Conservation (phyloP, 345 rosid genomes). For the Limnanthes douglasii region DNA sequence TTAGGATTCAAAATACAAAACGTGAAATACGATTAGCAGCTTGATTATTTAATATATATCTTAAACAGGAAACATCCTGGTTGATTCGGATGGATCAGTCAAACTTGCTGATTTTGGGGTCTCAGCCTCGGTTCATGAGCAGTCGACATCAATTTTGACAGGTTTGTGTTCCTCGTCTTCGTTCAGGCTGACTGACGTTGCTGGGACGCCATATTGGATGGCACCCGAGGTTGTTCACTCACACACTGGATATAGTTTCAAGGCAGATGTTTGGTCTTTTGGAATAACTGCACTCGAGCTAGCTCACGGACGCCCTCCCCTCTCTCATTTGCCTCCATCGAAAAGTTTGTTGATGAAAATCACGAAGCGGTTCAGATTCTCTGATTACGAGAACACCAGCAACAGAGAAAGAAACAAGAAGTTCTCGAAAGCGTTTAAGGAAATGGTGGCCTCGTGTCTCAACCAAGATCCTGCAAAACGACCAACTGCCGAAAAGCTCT, state of each 20-base stretch:
- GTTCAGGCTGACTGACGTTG: conserved; percentile 41
- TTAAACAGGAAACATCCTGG: conserved; percentile 63
- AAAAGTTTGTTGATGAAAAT: conserved; percentile 70
- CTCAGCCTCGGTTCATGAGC: conserved; percentile 65
- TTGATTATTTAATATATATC: no score
- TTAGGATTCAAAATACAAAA: no score
- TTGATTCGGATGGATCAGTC: conserved; percentile 49
- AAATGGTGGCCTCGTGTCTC: conserved; percentile 66
- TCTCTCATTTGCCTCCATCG: conserved; percentile 69
- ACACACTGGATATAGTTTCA: conserved; percentile 69
- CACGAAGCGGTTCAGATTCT: conserved; percentile 53
- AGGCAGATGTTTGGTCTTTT: conserved; percentile 92
- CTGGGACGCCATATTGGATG: conserved; percentile 96
- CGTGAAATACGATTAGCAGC: no score
- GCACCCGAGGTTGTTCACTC: conserved; percentile 96
- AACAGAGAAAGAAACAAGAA: conserved; percentile 29
- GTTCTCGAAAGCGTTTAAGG: conserved; percentile 71
- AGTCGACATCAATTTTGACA: conserved; percentile 1
- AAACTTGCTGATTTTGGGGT: conserved; percentile 89
- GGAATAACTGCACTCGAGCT: conserved; percentile 84
- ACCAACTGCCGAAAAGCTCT: conserved; percentile 61
- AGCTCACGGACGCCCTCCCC: conserved; percentile 77
- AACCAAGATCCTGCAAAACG: conserved; percentile 70
- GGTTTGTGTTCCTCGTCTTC: conserved; percentile 17
- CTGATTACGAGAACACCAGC: conserved; percentile 44